Evolutionary conservation across 1,284 basidiomycete species (phyloP), one percentile per base, ranked within the genome.

Genomic region (Fomitopsis pinicola): DNA sequence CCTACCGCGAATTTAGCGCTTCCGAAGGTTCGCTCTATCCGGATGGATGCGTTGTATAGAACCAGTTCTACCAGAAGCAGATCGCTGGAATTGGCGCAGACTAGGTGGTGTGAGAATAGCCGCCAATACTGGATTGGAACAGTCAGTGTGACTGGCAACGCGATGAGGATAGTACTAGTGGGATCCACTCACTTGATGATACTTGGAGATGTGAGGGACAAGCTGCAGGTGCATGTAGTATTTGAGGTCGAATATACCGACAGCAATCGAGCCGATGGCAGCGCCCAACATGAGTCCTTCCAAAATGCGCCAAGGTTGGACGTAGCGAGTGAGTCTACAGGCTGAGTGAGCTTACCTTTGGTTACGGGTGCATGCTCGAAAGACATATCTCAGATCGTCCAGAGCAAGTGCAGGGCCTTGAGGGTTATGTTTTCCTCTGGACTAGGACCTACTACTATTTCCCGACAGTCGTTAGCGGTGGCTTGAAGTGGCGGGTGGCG

Each of bases 1-100:
- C 91, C 75, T 67, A 94, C 94, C n/a, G 92, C 91, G 75, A 85
- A 97, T 73, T 97, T 97, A 61, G 88, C 75, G 58, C 87, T 89
- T 2, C 95, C 95, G 70, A 95, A 97, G 44, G 87, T 85, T 59
- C 95, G 82, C 71, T 98, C 95, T 48, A 97, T 82, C 28, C 83
- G 83, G 2, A 93, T 75, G 1, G 85, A 86, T 26, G 87, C 80
- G 69, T 87, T 85, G 75, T 89, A 96, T 2, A 97, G 75, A 15
- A 95, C 67, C 28, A 96, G 69, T 65, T 91, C 86, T 1, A 85
- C 86, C 53, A 97, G 72, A 57, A 97, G 83, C 36, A 98, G 80
- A 71, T 97, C 94, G 61, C 90, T 90, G 0, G 91, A 95, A 72
- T 88, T 95, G 5, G 87, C 82, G 71, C 91, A 97, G 1, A 87